Percentiles rank a stretch among this genome's conserved stretches.
Evolutionary conservation across 768 basidiomycete genomes (phyloP).

Genomic region (Boletus subparvulus): DNA sequence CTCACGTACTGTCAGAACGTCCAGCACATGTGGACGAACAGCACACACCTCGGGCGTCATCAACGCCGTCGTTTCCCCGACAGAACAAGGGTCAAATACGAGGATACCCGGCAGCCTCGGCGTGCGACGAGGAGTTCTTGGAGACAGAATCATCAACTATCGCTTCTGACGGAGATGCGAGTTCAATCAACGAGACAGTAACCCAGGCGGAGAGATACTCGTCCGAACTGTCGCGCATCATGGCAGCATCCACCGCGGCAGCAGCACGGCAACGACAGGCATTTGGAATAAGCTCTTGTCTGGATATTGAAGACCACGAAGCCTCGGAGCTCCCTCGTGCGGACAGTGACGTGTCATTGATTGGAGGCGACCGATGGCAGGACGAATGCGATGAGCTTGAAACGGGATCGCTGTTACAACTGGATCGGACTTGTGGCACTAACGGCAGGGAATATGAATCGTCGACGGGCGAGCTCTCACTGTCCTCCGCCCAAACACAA

Average conservation of each 20-base stretch:
- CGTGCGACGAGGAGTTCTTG: background rate
- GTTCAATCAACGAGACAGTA: background rate
- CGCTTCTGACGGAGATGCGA: slow-evolving; percentile 18
- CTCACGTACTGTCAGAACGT: slow-evolving; percentile 15
- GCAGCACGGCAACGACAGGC: slow-evolving; percentile 48
- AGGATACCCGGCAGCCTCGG: background rate
- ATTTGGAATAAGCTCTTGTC: slow-evolving; percentile 52
- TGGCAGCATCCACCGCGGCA: slow-evolving; percentile 31
- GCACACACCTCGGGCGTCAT: slow-evolving; percentile 17
- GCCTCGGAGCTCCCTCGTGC: slow-evolving; percentile 31
- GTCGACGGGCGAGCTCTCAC: slow-evolving; percentile 8
- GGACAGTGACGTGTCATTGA: slow-evolving; percentile 50
- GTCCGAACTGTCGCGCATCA: slow-evolving; percentile 29
- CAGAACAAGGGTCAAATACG: slow-evolving; percentile 1
- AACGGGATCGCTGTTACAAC: slow-evolving; percentile 31
- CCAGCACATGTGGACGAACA: slow-evolving; percentile 14
- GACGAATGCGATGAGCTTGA: slow-evolving; percentile 34
- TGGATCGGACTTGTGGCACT: background rate
- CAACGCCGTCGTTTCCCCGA: slow-evolving; percentile 3
- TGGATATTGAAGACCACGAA: slow-evolving; percentile 10
- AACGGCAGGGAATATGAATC: background rate
- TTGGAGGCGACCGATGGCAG: slow-evolving; percentile 41
- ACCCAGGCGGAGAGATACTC: slow-evolving; percentile 18
- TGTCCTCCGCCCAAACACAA: slow-evolving; percentile 12
- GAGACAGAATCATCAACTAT: slow-evolving; percentile 13